phyloP scores from a whole-genome alignment of 2,329 filamentous ascomycete genomes.

The Diplocarpon rosae region DNA sequence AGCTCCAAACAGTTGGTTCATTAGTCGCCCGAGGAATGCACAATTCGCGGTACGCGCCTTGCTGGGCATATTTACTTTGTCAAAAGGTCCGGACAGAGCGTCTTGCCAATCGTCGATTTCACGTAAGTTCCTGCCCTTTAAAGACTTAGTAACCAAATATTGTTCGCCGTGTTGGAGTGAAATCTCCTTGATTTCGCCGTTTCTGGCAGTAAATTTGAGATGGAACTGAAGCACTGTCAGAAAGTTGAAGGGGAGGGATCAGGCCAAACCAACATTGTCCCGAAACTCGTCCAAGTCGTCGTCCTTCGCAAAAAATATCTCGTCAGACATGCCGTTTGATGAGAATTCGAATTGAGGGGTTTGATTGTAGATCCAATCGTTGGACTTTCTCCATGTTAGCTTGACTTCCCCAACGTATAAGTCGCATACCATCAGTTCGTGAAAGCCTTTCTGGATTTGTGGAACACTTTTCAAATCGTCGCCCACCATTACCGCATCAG shows the following conservation, averaged over 20 bases:
- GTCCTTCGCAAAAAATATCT: background rate
- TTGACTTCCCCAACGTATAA: background rate
- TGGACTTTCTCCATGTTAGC: slow-evolving; percentile 35
- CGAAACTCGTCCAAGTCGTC: too few species aligned
- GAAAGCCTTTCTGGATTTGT: slow-evolving; percentile 49
- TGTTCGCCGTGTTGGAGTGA: background rate
- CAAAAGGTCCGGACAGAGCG: background rate
- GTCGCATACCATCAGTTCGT: slow-evolving; percentile 45
- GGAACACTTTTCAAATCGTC: slow-evolving; percentile 29
- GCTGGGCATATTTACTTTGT: background rate
- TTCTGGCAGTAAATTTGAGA: slow-evolving; percentile 4
- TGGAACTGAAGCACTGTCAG: slow-evolving; percentile 1
- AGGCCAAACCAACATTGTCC: too few species aligned
- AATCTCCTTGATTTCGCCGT: slow-evolving; percentile 2
- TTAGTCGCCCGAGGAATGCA: background rate
- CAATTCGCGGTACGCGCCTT: background rate
- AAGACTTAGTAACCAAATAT: background rate
- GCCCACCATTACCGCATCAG: slow-evolving; percentile 25
- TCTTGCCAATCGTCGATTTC: slow-evolving; percentile 8
- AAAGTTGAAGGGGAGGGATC: background rate
- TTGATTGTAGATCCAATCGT: slow-evolving; percentile 72
- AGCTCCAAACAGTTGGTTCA: slow-evolving; percentile 5
- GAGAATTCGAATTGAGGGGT: slow-evolving; percentile 59
- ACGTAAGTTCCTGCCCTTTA: slow-evolving; percentile 4
- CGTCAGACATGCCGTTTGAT: background rate